phyloP scores from a whole-genome alignment of 768 basidiomycete genomes.

The Hebeloma cylindrosporum region DNA sequence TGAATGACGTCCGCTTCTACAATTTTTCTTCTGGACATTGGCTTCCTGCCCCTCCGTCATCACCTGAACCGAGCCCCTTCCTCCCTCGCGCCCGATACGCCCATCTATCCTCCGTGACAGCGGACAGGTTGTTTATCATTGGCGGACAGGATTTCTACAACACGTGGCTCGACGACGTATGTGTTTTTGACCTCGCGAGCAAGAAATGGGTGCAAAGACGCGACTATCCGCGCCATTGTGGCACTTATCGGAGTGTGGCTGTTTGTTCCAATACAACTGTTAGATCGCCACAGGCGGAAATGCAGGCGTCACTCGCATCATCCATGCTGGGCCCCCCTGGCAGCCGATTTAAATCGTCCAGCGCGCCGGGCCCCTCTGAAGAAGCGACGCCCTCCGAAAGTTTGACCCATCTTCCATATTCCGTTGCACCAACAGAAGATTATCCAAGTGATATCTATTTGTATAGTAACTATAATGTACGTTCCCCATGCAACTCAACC shows the following conservation, averaged over 20 bases:
- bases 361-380: slow-evolving; percentile 32
- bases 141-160: slow-evolving; percentile 95
- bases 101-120: slow-evolving; percentile 86
- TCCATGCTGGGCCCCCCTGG: slow-evolving; percentile 55
- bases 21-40: slow-evolving; percentile 71
- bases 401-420: slow-evolving; percentile 74
- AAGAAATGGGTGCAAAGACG: slow-evolving; percentile 79
- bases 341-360: slow-evolving; percentile 54
- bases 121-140: slow-evolving; percentile 84
- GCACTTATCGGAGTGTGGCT: slow-evolving; percentile 93
- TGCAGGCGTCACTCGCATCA: slow-evolving; percentile 38
- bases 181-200: slow-evolving; percentile 77
- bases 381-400: slow-evolving; percentile 59
- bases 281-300: slow-evolving; percentile 67
- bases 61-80: slow-evolving; percentile 43
- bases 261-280: slow-evolving; percentile 71
- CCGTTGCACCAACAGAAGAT: slow-evolving; percentile 66
- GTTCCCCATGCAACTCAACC: slow-evolving; percentile 23
- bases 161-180: slow-evolving; percentile 91
- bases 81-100: slow-evolving; percentile 89
- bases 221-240: slow-evolving; percentile 89
- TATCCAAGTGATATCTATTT: slow-evolving; percentile 85
- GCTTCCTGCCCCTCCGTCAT: slow-evolving; percentile 51
- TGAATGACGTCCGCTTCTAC: slow-evolving; percentile 90
- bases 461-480: slow-evolving; percentile 95